Base-by-base conservation (phyloP, 805 yeast species). In the Debaryomyces tyrocola region DNA sequence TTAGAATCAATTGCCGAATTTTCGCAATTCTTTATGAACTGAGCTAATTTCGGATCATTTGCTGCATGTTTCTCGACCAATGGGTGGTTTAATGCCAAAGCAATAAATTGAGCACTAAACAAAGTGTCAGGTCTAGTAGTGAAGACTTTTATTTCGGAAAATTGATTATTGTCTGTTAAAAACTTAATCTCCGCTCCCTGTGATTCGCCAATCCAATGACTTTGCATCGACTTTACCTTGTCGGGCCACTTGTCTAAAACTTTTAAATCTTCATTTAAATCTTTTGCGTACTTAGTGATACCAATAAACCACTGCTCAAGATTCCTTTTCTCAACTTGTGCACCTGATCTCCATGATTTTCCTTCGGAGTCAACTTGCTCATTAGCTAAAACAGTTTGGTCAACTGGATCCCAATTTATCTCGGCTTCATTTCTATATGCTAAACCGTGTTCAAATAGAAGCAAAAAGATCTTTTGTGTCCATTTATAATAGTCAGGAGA, bases 361-460 rank as follows among this genome's bases (percentile, higher is more conserved):
- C 99, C 99, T 38, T 88, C 79, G 1, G 84, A 64, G 63, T 94
- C 99, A 2, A 94, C 97, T 65, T 94, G 99, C 66, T 94, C 99
- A 62, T 73, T 94, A 2, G 99, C 99, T 49, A 94, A 73, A 1
- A 94, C 99, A 0, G 99, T 94, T 53, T 85, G 80, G 58, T 94
- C 99, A 0, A 94, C 80, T 0, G 99, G 99, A 66, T 94, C 99
- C 99, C 99, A 94, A 60, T 94, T 94, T 48, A 94, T 94, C 55
- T 85, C 90, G 0, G 97, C 96, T 40, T 83, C 83, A 40, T 85
- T 84, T 53, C 91, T 77, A 59, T 94, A 92, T 0, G 97, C 98
- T 41, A 89, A 67, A 0, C 96, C 96, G 40, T 83, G 75, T 55
- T 90, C 80, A 63, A 77, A 80, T 45, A 94, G 61, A 59, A 87